Percentiles rank a stretch among this genome's conserved stretches.
phyloP scores from a whole-genome alignment of 345 rosid genomes.

The Euphorbia peplus region DNA sequence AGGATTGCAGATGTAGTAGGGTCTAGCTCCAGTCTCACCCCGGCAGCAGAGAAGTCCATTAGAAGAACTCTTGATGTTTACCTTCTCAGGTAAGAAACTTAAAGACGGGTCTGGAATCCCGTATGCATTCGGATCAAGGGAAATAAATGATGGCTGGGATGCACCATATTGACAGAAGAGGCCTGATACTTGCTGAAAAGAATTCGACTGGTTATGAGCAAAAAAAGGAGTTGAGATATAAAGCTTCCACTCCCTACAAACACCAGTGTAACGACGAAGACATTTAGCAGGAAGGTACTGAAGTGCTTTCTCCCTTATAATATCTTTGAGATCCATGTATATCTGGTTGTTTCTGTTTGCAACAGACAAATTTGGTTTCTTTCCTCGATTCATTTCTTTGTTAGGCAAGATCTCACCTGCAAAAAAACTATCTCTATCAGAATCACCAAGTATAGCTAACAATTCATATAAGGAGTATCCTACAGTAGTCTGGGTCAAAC shows the following conservation, averaged over 20 bases:
- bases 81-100: constrained; percentile 46
- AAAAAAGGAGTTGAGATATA: constrained; percentile 42
- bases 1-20: constrained; percentile 56
- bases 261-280: constrained; percentile 29
- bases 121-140: constrained; percentile 35
- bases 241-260: constrained; percentile 48
- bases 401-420: not conserved
- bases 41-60: constrained; percentile 52
- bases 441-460: not conserved
- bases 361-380: constrained; percentile 9
- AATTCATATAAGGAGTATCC: not conserved
- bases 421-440: not conserved
- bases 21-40: constrained; percentile 34
- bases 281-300: constrained; percentile 51
- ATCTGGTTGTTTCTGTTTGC: constrained; percentile 28
- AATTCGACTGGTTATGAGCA: constrained; percentile 40
- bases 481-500: too few species aligned
- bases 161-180: constrained; percentile 30
- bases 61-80: constrained; percentile 37
- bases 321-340: too few species aligned
- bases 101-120: constrained; percentile 49
- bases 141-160: constrained; percentile 25
- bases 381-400: constrained; percentile 22
- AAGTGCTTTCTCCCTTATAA: constrained; percentile 44
- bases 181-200: constrained; percentile 33